These are phyloP conservation scores for Botrytis aclada DNA, from an alignment of 2,329 filamentous ascomycete species.

Conservation along the genomic window DNA sequence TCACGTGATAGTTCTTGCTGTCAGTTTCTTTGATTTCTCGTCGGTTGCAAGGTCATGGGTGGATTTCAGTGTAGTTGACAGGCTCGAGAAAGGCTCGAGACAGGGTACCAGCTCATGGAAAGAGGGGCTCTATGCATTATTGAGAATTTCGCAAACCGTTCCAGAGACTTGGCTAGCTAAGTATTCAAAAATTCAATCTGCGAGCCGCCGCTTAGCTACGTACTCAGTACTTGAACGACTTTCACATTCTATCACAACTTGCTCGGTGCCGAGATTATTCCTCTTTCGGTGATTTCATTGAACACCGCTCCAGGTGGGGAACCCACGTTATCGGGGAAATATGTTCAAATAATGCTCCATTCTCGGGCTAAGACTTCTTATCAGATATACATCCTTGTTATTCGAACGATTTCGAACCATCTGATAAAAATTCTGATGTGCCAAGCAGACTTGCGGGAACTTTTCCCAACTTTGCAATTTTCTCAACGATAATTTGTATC, in stretches of 20 bases:
- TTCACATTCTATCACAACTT: background rate
- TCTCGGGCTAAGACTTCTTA: conserved; percentile 10
- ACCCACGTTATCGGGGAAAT: background rate
- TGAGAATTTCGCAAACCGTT: background rate
- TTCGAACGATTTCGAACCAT: background rate
- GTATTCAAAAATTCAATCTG: background rate
- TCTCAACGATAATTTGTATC: background rate
- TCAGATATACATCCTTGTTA: conserved; percentile 11
- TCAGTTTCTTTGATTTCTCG: background rate
- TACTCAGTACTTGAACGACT: background rate
- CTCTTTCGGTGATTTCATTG: background rate
- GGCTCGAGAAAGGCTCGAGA: background rate
- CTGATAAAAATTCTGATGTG: conserved; percentile 14
- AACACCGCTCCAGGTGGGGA: background rate
- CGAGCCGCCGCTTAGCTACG: background rate
- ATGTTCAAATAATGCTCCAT: background rate
- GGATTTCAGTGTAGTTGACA: background rate
- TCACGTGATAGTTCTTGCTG: background rate
- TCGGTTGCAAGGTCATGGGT: background rate
- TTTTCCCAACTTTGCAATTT: background rate
- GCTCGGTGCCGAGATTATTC: background rate
- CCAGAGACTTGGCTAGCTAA: background rate
- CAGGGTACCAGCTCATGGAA: background rate
- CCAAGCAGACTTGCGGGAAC: background rate
- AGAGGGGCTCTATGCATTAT: background rate